These are phyloP conservation scores for Coemansia sp. DNA, from an alignment of 192 early-diverging fungal genomes.

Conservation along the genomic window DNA sequence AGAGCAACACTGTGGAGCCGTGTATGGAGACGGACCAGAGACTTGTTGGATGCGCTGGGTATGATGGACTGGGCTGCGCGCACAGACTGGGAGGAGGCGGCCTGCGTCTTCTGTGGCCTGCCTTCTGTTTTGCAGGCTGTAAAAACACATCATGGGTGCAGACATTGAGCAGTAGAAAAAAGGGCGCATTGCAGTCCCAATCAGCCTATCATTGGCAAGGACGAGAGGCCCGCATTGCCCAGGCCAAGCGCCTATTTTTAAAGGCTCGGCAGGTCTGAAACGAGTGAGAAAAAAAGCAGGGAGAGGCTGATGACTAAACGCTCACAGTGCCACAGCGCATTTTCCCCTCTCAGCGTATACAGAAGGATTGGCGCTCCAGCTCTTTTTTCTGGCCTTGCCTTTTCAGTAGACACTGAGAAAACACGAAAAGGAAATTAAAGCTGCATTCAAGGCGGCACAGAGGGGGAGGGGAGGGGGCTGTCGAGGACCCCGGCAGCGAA, in stretches of 20 bases:
- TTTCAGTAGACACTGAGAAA: background rate
- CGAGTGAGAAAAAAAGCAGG: background rate
- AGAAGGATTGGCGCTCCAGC: background rate
- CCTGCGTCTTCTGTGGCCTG: background rate
- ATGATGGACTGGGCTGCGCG: background rate
- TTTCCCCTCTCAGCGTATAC: background rate
- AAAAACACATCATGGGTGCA: background rate
- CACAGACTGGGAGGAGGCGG: background rate
- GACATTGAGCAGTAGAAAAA: background rate
- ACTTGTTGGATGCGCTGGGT: too few relatives aligned
- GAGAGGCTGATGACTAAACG: background rate
- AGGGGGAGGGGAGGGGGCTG: background rate
- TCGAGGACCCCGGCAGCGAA: background rate
- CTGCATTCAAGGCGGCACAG: background rate
- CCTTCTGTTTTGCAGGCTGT: background rate
- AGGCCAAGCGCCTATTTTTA: background rate
- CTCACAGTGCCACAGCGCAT: background rate
- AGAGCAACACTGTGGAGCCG: background rate
- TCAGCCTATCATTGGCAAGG: background rate
- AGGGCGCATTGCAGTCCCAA: background rate
- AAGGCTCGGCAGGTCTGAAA: background rate
- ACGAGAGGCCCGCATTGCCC: background rate
- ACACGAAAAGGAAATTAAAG: background rate
- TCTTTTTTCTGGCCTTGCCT: background rate
- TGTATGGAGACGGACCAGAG: background rate